Conservation (phyloP, 2,329 filamentous ascomycete species). For the Pyrenophora seminiperda region DNA sequence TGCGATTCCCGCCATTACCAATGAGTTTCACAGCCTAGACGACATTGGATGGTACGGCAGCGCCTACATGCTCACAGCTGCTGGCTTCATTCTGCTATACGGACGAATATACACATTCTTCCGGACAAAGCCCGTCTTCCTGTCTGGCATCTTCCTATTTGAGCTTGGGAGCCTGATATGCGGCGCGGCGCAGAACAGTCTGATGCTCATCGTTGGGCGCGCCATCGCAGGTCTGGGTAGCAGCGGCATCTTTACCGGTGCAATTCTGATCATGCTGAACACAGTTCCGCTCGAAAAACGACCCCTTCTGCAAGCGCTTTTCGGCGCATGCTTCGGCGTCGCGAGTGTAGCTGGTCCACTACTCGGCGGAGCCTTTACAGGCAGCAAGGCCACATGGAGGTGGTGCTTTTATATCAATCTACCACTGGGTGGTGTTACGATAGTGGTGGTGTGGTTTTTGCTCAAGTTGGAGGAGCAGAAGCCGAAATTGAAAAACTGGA, state of each 20-base stretch:
- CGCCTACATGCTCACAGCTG: constrained; percentile 48
- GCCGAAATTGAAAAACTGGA: constrained; percentile 32
- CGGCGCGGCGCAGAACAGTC: constrained; percentile 48
- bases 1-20: constrained; percentile 54
- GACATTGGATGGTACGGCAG: constrained; percentile 54
- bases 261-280: constrained; percentile 42
- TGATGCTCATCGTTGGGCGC: constrained; percentile 39
- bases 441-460: constrained; percentile 40
- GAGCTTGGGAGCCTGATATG: constrained; percentile 61
- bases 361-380: constrained; percentile 53
- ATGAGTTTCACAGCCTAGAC: constrained; percentile 50
- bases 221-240: constrained; percentile 40
- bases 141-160: constrained; percentile 54
- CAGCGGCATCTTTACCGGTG: constrained; percentile 42
- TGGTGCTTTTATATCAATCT: constrained; percentile 59
- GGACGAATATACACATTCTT: constrained; percentile 57
- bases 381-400: constrained; percentile 50
- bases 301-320: constrained; percentile 49
- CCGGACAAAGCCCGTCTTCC: constrained; percentile 56
- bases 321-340: constrained; percentile 48
- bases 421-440: constrained; percentile 55
- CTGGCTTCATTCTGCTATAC: constrained; percentile 51
- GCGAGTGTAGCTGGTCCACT: constrained; percentile 52
- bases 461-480: constrained; percentile 42
- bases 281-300: constrained; percentile 50